These are phyloP conservation scores for Penicillium sumatraense DNA, from an alignment of 2,329 filamentous ascomycete species.

Conservation along the genomic window DNA sequence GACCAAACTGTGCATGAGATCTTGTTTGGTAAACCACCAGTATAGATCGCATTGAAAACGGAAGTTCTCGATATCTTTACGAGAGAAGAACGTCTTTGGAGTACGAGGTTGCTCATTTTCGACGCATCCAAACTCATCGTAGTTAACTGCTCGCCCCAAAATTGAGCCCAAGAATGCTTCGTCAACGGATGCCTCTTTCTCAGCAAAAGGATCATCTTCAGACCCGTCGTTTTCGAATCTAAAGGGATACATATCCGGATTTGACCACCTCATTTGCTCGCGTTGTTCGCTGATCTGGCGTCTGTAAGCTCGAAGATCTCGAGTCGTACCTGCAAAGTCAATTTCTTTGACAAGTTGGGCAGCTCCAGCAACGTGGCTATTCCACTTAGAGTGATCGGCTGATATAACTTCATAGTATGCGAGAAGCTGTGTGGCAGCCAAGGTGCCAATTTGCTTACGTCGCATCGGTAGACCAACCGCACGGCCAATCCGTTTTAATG, in stretches of 20 bases:
- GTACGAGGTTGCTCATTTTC: constrained; percentile 32
- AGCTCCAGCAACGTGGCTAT: constrained; percentile 84
- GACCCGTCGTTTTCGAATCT: constrained; percentile 43
- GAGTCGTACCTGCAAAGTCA: constrained; percentile 74
- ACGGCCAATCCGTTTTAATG: constrained; percentile 76
- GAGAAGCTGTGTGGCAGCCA: constrained; percentile 85
- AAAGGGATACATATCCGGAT: constrained; percentile 29
- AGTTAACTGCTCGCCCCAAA: constrained; percentile 61
- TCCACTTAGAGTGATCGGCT: constrained; percentile 95
- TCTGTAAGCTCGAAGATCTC: constrained; percentile 70
- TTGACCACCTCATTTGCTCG: constrained; percentile 28
- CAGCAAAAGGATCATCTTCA: constrained; percentile 48
- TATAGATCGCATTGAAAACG: constrained; percentile 83
- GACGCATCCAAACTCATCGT: constrained; percentile 61
- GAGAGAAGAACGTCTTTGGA: constrained; percentile 43
- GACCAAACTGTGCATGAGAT: constrained; percentile 86
- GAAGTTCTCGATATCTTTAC: constrained; percentile 74
- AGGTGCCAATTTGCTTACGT: constrained; percentile 75
- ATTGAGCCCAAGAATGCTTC: constrained; percentile 62
- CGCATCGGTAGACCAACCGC: constrained; percentile 72
- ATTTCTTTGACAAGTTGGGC: constrained; percentile 82
- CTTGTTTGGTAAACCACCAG: constrained; percentile 97
- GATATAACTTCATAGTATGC: constrained; percentile 95
- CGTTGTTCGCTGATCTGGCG: constrained; percentile 46
- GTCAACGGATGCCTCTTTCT: constrained; percentile 56